Conservation (phyloP, 495 filamentous ascomycete genomes). For the Xylaria castorea region DNA sequence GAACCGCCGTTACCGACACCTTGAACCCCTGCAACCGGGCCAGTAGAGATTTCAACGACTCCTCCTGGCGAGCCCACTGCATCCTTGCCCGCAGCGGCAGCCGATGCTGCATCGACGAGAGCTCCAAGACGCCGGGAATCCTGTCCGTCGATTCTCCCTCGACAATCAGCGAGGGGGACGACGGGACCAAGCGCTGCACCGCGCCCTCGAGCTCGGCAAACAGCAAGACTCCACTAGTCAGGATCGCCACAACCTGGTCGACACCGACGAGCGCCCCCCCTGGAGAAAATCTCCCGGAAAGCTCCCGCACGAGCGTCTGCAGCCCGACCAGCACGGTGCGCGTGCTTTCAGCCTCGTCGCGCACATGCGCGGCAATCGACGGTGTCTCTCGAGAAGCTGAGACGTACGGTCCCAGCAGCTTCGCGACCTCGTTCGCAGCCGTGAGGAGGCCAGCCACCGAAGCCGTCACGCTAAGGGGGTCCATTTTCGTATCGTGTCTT, state of each 20-base stretch:
- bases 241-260: slow-evolving; percentile 34
- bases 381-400: slow-evolving; percentile 30
- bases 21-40: slow-evolving; percentile 34
- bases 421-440: slow-evolving; percentile 27
- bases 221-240: slow-evolving; percentile 37
- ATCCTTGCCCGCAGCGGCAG: slow-evolving; percentile 21
- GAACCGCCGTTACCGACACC: slow-evolving; percentile 27
- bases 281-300: not conserved
- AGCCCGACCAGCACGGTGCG: slow-evolving; percentile 27
- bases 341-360: slow-evolving; percentile 27
- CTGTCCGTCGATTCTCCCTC: not conserved
- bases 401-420: slow-evolving; percentile 32
- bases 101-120: not conserved
- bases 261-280: slow-evolving; percentile 28
- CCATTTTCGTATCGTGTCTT: slow-evolving; percentile 22
- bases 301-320: slow-evolving; percentile 11
- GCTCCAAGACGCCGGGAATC: not conserved
- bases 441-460: slow-evolving; percentile 35
- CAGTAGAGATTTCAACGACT: slow-evolving; percentile 15
- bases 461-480: slow-evolving; percentile 33
- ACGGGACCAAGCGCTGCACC: slow-evolving; percentile 11
- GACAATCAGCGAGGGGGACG: not conserved
- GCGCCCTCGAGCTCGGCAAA: slow-evolving; percentile 37
- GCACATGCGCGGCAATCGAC: slow-evolving; percentile 29
- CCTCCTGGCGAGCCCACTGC: slow-evolving; percentile 34